Conservation (phyloP, 208 protist genomes). For the Crithidia sp. region DNA sequence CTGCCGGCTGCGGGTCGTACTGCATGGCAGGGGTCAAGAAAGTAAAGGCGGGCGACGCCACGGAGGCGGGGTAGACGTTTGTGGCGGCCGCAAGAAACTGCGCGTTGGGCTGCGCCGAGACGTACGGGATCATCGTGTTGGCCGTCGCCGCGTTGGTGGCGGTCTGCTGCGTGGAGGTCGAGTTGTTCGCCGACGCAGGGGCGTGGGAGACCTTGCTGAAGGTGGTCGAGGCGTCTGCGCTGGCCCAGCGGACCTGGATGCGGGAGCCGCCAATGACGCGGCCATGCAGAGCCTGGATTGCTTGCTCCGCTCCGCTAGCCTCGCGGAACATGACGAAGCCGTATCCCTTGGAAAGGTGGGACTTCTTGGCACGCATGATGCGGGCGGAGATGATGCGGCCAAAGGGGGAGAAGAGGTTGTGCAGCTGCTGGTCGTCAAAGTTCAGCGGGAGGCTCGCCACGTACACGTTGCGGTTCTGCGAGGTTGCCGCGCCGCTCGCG, state of each 20-base stretch:
- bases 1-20: constrained; percentile 3
- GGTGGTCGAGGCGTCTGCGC: constrained; percentile 47
- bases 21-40: not conserved
- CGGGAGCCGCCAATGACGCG: constrained; percentile 41
- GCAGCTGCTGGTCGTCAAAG: constrained; percentile 68
- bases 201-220: constrained; percentile 31
- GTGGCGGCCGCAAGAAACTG: not conserved
- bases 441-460: constrained; percentile 71
- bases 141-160: not conserved
- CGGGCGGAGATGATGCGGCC: constrained; percentile 64
- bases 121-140: not conserved
- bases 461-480: constrained; percentile 58
- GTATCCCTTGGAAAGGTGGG: constrained; percentile 68
- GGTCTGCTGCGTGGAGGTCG: constrained; percentile 20
- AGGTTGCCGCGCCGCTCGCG: constrained; percentile 20
- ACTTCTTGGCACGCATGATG: constrained; percentile 71
- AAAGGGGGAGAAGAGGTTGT: constrained; percentile 63
- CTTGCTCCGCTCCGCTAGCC: constrained; percentile 39
- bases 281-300: constrained; percentile 51
- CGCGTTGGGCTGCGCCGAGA: not conserved
- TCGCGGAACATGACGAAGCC: constrained; percentile 80
- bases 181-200: not conserved
- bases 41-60: not conserved
- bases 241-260: constrained; percentile 80
- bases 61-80: not conserved